Evolutionary conservation across 2,329 filamentous ascomycete genomes (phyloP).

Genomic region (Talaromyces albobiverticillius): DNA sequence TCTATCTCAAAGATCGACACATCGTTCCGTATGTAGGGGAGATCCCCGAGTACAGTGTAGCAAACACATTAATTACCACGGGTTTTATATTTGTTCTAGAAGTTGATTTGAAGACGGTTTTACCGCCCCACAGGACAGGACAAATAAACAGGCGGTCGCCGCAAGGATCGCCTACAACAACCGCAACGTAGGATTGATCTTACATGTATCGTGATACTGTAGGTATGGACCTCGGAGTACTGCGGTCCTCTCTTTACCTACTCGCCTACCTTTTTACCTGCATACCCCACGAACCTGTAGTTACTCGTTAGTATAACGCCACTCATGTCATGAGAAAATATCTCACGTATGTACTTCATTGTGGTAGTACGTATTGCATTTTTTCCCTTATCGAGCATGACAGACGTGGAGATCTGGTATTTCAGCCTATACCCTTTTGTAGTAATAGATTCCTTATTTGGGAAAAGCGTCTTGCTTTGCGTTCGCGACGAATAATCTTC

Average conservation of each 20-base stretch:
- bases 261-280: background rate
- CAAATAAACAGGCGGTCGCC: background rate
- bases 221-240: background rate
- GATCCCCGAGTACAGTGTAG: background rate
- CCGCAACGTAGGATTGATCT: background rate
- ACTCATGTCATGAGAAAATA: conserved; percentile 12
- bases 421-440: background rate
- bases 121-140: background rate
- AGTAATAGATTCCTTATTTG: background rate
- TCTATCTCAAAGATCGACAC: background rate
- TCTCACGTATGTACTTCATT: background rate
- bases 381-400: background rate
- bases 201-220: no score
- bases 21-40: background rate
- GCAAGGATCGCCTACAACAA: background rate
- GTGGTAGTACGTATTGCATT: background rate
- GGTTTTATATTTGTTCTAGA: background rate
- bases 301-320: background rate
- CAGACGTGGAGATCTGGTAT: background rate
- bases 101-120: background rate
- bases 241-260: background rate
- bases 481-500: background rate
- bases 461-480: background rate
- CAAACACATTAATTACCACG: background rate
- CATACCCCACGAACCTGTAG: conserved; percentile 4